phyloP scores from a whole-genome alignment of 2,329 filamentous ascomycete genomes.

The Fusarium sp. region DNA sequence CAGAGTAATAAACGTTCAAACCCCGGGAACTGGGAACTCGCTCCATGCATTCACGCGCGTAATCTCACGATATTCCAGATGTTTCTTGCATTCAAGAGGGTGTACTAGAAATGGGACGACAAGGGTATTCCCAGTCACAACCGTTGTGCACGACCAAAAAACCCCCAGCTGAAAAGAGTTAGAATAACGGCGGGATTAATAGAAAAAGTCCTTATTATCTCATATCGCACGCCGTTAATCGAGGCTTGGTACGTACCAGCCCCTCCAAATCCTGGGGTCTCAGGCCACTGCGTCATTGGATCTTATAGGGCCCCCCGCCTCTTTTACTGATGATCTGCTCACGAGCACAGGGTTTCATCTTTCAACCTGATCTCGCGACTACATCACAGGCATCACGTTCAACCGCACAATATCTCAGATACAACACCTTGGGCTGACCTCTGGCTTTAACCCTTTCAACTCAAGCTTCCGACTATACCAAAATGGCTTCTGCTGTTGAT shows the following conservation, averaged over 20 bases:
- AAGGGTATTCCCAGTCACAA: conserved; percentile 15
- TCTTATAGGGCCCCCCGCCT: conserved; percentile 28
- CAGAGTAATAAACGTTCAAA: no score
- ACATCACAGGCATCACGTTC: conserved; percentile 32
- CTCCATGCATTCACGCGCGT: neutral
- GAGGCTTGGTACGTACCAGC: conserved; percentile 26
- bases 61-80: neutral
- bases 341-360: conserved; percentile 33
- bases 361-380: conserved; percentile 31
- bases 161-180: neutral
- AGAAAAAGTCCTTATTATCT: neutral
- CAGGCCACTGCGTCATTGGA: conserved; percentile 40
- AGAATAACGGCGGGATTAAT: neutral
- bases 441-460: conserved; percentile 26
- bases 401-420: neutral
- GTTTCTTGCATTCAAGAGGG: neutral
- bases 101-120: conserved; percentile 5
- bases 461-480: conserved; percentile 34
- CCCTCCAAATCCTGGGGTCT: conserved; percentile 28
- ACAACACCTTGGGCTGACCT: conserved; percentile 8
- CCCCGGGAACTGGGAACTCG: neutral
- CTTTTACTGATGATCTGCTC: conserved; percentile 32
- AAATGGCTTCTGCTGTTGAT: conserved; percentile 55
- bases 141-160: neutral
- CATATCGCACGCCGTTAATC: neutral